Evolutionary conservation across 2,329 filamentous ascomycete species (phyloP).

Genomic region (Talaromyces sp.): DNA sequence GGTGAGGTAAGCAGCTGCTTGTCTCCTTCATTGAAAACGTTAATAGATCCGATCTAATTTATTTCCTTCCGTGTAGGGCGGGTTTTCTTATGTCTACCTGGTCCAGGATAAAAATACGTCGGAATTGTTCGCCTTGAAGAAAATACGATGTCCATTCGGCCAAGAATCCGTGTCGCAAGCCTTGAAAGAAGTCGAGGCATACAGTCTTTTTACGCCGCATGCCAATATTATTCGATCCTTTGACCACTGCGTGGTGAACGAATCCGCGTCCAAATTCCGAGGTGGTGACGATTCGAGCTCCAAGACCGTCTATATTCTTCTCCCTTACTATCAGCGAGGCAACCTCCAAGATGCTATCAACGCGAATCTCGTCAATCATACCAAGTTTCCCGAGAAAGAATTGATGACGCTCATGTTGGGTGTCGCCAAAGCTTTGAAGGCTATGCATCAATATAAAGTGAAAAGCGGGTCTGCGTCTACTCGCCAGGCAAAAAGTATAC

Average conservation of each 20-base stretch:
- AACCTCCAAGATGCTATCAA: conserved; percentile 99
- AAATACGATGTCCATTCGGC: conserved; percentile 97
- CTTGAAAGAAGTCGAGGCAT: conserved; percentile 95
- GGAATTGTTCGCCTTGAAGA: conserved; percentile 90
- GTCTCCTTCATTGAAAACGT: neutral
- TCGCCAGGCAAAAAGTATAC: conserved; percentile 51
- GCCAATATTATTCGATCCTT: conserved; percentile 81
- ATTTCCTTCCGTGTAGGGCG: conserved; percentile 55
- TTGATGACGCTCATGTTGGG: conserved; percentile 89
- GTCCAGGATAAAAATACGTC: conserved; percentile 84
- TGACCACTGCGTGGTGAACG: conserved; percentile 75
- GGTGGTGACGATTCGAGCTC: conserved; percentile 58
- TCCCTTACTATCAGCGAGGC: conserved; percentile 91
- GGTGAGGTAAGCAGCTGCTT: conserved; percentile 64
- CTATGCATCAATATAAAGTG: conserved; percentile 85
- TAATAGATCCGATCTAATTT: neutral
- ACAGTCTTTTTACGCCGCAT: conserved; percentile 77
- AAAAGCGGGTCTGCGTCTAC: conserved; percentile 51
- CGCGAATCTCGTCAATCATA: conserved; percentile 94
- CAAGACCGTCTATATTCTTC: conserved; percentile 93
- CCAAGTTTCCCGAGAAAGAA: conserved; percentile 77
- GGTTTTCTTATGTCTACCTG: conserved; percentile 98
- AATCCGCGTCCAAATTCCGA: conserved; percentile 54
- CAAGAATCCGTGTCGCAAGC: conserved; percentile 92
- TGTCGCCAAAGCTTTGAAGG: conserved; percentile 78